These are phyloP conservation scores for Penicillium lividum DNA, from an alignment of 495 filamentous ascomycete species.

Conservation along the genomic window DNA sequence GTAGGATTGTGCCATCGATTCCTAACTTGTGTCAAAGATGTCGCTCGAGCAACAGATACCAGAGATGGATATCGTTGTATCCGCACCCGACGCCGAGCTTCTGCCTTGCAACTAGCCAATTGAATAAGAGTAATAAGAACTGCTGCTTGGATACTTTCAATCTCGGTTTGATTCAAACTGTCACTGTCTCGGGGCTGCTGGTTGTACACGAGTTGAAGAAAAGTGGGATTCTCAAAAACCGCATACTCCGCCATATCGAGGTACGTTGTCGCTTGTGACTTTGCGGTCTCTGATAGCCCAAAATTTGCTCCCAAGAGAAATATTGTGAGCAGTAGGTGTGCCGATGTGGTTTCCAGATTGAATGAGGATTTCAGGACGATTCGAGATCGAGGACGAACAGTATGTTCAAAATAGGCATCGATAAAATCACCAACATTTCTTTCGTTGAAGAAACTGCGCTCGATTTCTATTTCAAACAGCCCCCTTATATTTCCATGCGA, in stretches of 20 bases:
- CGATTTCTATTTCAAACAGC: background rate
- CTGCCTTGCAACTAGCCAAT: constrained; percentile 13
- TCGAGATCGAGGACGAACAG: constrained; percentile 20
- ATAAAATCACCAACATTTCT: constrained; percentile 11
- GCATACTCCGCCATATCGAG: constrained; percentile 11
- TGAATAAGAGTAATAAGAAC: constrained; percentile 19
- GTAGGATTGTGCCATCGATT: constrained; percentile 14
- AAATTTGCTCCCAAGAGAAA: constrained; percentile 20
- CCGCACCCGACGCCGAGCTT: constrained; percentile 14
- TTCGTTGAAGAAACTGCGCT: constrained; percentile 9
- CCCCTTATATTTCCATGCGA: background rate
- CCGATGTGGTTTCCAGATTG: constrained; percentile 9
- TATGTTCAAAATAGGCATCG: constrained; percentile 20
- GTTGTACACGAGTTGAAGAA: constrained; percentile 9
- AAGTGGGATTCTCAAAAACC: constrained; percentile 13
- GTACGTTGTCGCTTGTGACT: constrained; percentile 7
- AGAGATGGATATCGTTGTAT: constrained; percentile 21
- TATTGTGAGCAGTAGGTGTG: constrained; percentile 10
- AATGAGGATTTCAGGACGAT: constrained; percentile 21
- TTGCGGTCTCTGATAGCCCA: background rate
- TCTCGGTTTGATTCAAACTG: background rate
- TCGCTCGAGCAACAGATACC: constrained; percentile 20
- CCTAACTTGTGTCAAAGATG: constrained; percentile 8
- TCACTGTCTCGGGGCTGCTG: background rate
- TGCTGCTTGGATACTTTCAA: constrained; percentile 17